Conservation (phyloP, 2,329 filamentous ascomycete species). For the Fusarium sp. region DNA sequence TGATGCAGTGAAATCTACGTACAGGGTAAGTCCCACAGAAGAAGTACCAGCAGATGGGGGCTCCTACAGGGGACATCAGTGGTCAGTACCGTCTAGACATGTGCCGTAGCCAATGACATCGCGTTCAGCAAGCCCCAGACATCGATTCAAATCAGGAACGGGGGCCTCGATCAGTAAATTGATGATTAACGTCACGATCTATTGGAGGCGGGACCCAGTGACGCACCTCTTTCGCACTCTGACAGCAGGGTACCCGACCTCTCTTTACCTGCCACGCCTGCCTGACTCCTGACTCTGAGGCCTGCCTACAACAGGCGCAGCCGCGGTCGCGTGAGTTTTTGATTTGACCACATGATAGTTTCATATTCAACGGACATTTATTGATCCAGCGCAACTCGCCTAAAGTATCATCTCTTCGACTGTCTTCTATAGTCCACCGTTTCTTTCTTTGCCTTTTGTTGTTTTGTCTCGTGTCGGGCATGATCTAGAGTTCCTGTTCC, state of each 20-base stretch:
- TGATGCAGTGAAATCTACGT: slow-evolving; percentile 18
- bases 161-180: slow-evolving; percentile 27
- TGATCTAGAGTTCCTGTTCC: neutral
- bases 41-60: slow-evolving; percentile 12
- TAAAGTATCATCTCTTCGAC: neutral
- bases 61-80: slow-evolving; percentile 14
- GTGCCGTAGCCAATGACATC: slow-evolving; percentile 12
- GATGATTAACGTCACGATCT: slow-evolving; percentile 38
- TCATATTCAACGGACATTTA: slow-evolving; percentile 21
- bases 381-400: slow-evolving; percentile 23
- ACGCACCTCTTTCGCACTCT: slow-evolving; percentile 38
- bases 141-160: slow-evolving; percentile 37
- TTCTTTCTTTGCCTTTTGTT: slow-evolving; percentile 7
- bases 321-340: slow-evolving; percentile 43
- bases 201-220: slow-evolving; percentile 42
- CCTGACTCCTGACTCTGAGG: slow-evolving; percentile 7
- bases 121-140: slow-evolving; percentile 23
- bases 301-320: slow-evolving; percentile 31
- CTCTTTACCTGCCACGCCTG: slow-evolving; percentile 41
- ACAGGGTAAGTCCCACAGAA: slow-evolving; percentile 35
- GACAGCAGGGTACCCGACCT: slow-evolving; percentile 24
- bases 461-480: neutral
- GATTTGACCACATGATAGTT: slow-evolving; percentile 43
- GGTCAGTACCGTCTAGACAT: slow-evolving; percentile 11
- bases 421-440: neutral